These are phyloP conservation scores for Aspergillus haitiensis DNA, from an alignment of 495 filamentous ascomycete genomes.

Conservation along the genomic window DNA sequence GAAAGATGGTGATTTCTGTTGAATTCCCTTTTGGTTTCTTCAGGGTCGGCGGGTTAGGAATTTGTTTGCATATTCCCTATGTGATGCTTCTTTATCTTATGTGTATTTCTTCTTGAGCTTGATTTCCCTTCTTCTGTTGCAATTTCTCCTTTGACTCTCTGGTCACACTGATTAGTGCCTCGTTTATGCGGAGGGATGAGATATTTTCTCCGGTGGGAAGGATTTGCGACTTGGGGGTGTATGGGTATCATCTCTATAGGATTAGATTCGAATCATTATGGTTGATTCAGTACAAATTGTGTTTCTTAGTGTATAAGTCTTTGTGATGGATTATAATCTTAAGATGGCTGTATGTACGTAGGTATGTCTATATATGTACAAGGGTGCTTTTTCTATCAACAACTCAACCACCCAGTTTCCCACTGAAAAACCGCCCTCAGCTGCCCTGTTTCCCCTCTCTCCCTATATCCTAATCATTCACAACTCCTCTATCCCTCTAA, in stretches of 20 bases:
- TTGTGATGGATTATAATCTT: too few relatives aligned
- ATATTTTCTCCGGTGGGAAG: conserved; percentile 13
- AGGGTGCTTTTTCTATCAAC: too few relatives aligned
- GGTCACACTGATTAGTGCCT: conserved; percentile 3
- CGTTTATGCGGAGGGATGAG: conserved; percentile 12
- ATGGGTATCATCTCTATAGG: conserved; percentile 5
- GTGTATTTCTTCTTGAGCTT: conserved; percentile 23
- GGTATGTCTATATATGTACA: too few relatives aligned
- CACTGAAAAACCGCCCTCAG: too few relatives aligned
- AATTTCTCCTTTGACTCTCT: conserved; percentile 12
- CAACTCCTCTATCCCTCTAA: neutral
- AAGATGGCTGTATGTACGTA: too few relatives aligned
- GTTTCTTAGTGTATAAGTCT: too few relatives aligned
- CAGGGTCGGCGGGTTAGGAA: conserved; percentile 29
- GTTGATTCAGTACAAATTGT: conserved; percentile 2
- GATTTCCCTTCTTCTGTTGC: conserved; percentile 23
- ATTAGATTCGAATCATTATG: conserved; percentile 14
- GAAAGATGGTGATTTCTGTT: conserved; percentile 40
- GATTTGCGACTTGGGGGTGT: conserved; percentile 1
- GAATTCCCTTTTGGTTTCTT: conserved; percentile 32
- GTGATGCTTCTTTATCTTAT: conserved; percentile 21
- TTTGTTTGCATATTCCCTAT: conserved; percentile 29
- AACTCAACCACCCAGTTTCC: too few relatives aligned
- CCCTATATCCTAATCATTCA: too few relatives aligned
- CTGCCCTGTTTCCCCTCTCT: too few relatives aligned